Evolutionary conservation across 306 rosid species (phyloP).

Genomic region (Quercus bicolor): DNA sequence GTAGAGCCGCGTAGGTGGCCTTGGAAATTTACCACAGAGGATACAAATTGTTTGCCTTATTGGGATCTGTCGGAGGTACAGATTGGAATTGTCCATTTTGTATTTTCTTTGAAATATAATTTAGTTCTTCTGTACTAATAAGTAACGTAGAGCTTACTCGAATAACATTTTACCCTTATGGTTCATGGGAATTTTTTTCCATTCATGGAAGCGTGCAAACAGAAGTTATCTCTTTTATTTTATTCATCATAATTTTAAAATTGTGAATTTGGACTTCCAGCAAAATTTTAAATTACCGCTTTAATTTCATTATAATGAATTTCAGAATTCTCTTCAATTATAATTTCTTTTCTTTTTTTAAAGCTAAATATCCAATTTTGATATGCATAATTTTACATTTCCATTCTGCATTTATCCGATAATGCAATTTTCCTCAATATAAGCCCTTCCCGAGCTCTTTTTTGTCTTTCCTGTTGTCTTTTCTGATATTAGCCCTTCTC

Average conservation of each 20-base stretch:
- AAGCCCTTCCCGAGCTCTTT: neutral
- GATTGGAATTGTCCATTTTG: neutral
- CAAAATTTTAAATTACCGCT: neutral
- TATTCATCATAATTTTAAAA: neutral
- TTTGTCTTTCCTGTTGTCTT: neutral
- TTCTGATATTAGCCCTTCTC: conserved; percentile 5
- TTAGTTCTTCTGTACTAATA: conserved; percentile 3
- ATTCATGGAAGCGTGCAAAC: conserved; percentile 2
- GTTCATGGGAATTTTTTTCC: neutral
- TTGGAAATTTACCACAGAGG: conserved; percentile 54
- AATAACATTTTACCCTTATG: neutral
- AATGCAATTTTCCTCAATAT: neutral
- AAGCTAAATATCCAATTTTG: neutral
- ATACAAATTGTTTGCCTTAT: conserved; percentile 57
- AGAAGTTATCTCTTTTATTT: neutral
- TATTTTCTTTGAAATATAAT: neutral
- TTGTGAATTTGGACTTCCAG: neutral
- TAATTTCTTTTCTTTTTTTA: neutral
- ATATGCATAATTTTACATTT: neutral
- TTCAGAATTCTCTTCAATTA: neutral
- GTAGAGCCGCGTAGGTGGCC: conserved; percentile 58
- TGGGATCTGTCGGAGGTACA: conserved; percentile 78
- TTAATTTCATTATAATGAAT: neutral
- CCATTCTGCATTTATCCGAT: neutral
- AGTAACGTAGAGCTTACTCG: conserved; percentile 5